Evolutionary conservation across 345 rosid species (phyloP), one percentile per base, ranked within the genome.

Genomic region (Dovyalis caffra): DNA sequence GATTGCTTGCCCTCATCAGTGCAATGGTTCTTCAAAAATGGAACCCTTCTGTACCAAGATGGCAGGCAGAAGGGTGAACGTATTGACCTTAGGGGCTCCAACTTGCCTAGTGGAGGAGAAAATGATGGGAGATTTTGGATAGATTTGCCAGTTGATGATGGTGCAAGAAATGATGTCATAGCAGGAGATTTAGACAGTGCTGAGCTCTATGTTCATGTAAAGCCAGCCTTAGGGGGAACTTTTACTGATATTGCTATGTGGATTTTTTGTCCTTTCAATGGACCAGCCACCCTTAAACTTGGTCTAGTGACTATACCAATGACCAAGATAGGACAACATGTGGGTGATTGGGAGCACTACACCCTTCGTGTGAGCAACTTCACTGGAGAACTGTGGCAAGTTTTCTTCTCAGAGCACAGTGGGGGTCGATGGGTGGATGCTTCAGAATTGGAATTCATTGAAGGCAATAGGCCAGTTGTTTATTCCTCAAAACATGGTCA

Each of bases 181-280:
- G 76, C 77, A 34, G 98, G 97, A 56, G 82, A 90, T 74, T 65
- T 92, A 10, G 93, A 92, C 71, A 90, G 86, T 72, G 88, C 93
- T 1, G 94, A 89, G 85, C 91, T 94, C 23, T 92, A 94, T 81
- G 93, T 90, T 70, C 96, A 94, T 71, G 90, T 90, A 45, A 94
- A 94, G 76, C 98, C 97, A 66, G 94, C 91, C 34, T 70, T 89
- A 0, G 98, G 98, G 65, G 98, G 98, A 68, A 87, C 96, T 26
- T 94, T 90, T 82, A 92, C 98, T 0, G 98, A 94, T 78, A 78
- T 94, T 1, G 96, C 73, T 32, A 94, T 94, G 97, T 92, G 98
- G 98, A 79, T 92, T 33, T 94, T 92, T 78, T 89, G 97, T 28
- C 98, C 98, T 57, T 92, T 94, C 79, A 94, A 94, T 65, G 97